Evolutionary conservation across 192 early-diverging fungal species (phyloP), one percentile per base, ranked within the genome.

Genomic region (Rhizoclosmatium globosum): DNA sequence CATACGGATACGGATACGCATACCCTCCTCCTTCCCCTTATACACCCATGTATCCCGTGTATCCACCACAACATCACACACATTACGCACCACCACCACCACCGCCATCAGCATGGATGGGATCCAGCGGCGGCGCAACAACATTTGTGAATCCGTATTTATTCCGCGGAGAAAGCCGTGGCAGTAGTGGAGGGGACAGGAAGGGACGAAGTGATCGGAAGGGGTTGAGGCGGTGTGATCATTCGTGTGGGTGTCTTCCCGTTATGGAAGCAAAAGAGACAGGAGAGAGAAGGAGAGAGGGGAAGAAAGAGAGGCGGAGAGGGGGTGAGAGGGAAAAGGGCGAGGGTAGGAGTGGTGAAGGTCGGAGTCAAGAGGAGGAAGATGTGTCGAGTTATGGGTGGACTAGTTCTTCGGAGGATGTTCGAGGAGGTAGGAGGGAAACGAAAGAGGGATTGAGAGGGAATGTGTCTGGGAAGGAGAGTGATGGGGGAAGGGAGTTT

Each of bases 161-260:
- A 64, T 39, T 64, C 31, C 11, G 62, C 15, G 13, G 23, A 23
- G 62, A 64, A 64, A 13, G 50, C 17, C 0, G 50, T 39, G 60
- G 60, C 60, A 21, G 60, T 31, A 23, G 60, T 7, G 38, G 60
- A 7, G 60, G 60, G 21, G 60, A 21, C 7, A 39, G 60, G 60
- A 62, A 21, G 60, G 21, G 60, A 39, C 0, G 21, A 7, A 23
- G 38, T 62, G 21, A 21, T 62, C 9, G 60, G 38, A 39, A 21
- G 13, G 23, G 62, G 13, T 17, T 23, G 41, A 64, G 31, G 13
- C n/a, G 62, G 31, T 64, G 62, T 31, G 62, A 64, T 41, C 62
- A 64, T 64, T 64, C 62, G 15, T 64, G 62, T 41, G 62, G 62
- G 11, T 64, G 62, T 41, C 15, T 64, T 41, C 62, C 62, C 31